phyloP scores from a whole-genome alignment of 148 eudicot genomes.

The Heliamphora exappendiculata region DNA sequence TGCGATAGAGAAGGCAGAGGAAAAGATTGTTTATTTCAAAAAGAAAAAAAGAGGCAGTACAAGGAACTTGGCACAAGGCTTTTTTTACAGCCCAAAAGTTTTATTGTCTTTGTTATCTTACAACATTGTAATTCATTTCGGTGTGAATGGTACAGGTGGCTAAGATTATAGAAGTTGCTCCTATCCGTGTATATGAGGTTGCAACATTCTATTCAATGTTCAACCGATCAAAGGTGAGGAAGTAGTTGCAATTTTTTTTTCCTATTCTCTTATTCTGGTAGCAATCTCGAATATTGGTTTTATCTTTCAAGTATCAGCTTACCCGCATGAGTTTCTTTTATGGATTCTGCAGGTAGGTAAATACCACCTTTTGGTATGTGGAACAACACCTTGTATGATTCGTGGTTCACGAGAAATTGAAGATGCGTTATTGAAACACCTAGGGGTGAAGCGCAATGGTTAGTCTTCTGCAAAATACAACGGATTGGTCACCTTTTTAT shows the following conservation, averaged over 20 bases:
- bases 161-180: constrained; percentile 90
- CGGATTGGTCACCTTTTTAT: neutral
- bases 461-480: neutral
- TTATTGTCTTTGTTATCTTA: neutral
- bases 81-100: neutral
- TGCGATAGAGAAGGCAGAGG: neutral
- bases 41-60: neutral
- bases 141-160: constrained; percentile 59
- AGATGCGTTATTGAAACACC: constrained; percentile 76
- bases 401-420: constrained; percentile 97
- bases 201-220: constrained; percentile 99
- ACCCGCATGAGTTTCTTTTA: constrained; percentile 26
- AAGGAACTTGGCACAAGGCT: constrained; percentile 1
- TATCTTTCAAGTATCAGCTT: neutral
- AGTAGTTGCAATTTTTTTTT: neutral
- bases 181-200: constrained; percentile 99
- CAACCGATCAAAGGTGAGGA: constrained; percentile 74
- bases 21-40: neutral
- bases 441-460: constrained; percentile 97
- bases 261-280: neutral
- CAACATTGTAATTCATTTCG: neutral
- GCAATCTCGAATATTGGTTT: neutral
- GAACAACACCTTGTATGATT: constrained; percentile 98
- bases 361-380: constrained; percentile 98
- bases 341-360: constrained; percentile 65